Base-by-base conservation (phyloP, 1,139 yeast species). In the Meyerozyma guilliermondii region DNA sequence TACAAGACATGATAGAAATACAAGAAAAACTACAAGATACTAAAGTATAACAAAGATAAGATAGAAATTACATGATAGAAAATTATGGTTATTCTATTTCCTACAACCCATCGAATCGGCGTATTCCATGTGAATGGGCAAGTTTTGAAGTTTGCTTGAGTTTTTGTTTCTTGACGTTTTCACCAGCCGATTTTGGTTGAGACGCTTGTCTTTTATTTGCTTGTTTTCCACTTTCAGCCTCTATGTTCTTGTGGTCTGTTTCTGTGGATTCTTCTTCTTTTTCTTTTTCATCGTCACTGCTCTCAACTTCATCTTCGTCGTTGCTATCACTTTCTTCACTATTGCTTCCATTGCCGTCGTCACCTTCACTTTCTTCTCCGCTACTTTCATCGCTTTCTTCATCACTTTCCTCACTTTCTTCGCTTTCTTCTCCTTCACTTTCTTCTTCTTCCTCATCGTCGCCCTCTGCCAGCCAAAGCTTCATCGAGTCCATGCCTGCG, bases 401-500 rank as follows among this genome's bases (percentile, higher is more conserved):
- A 2, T 49, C 61, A 10, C 51, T 56, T 13, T 50, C 59, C 9
- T 55, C 56, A 6, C 62, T 64, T 2, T 48, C 56, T 7, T 56
- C 61, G 1, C 52, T 50, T 4, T 30, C 41, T 5, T 53, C 60
- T 16, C 43, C 39, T 17, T 42, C 48, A 7, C 24, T 31, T 10
- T 48, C 52, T 10, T 40, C 45, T 2, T 46, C 51, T 2, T 46
- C 48, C 1, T 58, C 64, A 28, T 61, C 65, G 7, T 40, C 45
- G 16, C 45, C 49, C 8, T 41, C 43, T 17, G 68, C 67, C 2
- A 70, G 61, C 98, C 97, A 91, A 5, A 91, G 68, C 54, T 82
- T 84, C 50, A 89, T 65, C 23, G 75, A 71, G 40, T 86, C 94
- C 91, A 89, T 83, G 17, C 95, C 92, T 3, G 85, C 88, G 60